Percentiles rank a stretch among this genome's conserved stretches.
These are phyloP conservation scores for Spinacia oleracea DNA, from an alignment of 179 eudicot genomes.

Conservation along the genomic window DNA sequence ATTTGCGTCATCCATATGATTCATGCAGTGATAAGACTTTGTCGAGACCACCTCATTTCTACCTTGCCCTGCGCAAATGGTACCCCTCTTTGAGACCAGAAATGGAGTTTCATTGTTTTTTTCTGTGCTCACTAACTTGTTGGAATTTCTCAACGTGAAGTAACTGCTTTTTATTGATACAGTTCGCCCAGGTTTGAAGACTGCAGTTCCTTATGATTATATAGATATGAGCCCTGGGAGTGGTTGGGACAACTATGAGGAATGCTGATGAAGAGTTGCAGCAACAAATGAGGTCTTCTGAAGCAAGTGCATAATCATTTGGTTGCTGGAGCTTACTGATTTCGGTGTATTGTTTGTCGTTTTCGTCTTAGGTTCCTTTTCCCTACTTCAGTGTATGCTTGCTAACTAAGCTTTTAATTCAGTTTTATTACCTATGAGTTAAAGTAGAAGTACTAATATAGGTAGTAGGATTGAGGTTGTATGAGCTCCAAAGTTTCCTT, in stretches of 20 bases:
- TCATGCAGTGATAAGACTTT: constrained; percentile 62
- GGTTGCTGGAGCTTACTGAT: neutral
- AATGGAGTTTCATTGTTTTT: constrained; percentile 94
- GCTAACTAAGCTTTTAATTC: neutral
- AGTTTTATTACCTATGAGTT: neutral
- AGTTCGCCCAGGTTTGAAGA: constrained; percentile 85
- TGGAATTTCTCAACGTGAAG: constrained; percentile 87
- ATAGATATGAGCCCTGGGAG: constrained; percentile 82
- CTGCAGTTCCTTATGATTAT: constrained; percentile 93
- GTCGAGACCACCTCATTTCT: constrained; percentile 62
- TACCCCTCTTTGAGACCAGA: constrained; percentile 69
- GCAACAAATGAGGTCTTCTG: constrained; percentile 46
- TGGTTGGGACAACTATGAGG: constrained; percentile 91
- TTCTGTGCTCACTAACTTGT: constrained; percentile 43
- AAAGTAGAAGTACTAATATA: neutral
- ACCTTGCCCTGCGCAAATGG: constrained; percentile 90
- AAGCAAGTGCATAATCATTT: constrained; percentile 40
- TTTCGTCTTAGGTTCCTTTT: neutral
- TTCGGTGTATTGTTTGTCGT: neutral
- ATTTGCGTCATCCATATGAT: constrained; percentile 81
- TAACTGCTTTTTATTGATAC: constrained; percentile 74
- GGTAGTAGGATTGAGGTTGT: neutral
- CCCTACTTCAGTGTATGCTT: neutral
- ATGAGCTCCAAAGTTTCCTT: neutral
- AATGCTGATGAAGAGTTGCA: constrained; percentile 63